Evolutionary conservation across 192 early-diverging fungal genomes (phyloP).

Genomic region (Pecoramyces ruminantium): DNA sequence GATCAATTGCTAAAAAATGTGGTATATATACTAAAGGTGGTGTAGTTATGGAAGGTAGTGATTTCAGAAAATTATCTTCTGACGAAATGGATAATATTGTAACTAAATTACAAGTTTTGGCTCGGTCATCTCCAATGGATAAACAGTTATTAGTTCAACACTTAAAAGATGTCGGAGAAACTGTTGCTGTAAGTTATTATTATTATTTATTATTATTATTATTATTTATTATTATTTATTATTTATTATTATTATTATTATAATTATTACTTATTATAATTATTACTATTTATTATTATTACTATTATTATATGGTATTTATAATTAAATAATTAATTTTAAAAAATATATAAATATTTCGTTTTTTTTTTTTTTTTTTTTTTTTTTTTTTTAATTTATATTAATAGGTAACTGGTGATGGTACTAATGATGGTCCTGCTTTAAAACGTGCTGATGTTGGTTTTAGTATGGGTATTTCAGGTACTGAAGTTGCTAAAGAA

Average conservation of each 20-base stretch:
- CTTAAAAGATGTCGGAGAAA: conserved; percentile 16
- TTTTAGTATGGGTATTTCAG: conserved; percentile 83
- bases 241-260: not conserved
- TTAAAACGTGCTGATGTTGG: conserved; percentile 80
- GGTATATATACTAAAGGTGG: conserved; percentile 18
- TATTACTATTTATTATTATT: not conserved
- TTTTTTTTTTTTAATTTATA: not conserved
- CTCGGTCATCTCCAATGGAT: conserved; percentile 72
- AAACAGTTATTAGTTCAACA: conserved; percentile 70
- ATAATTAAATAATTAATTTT: too few relatives aligned
- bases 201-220: not conserved
- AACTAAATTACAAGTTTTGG: conserved; percentile 65
- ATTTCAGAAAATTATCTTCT: conserved; percentile 50
- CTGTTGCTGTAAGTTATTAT: not conserved
- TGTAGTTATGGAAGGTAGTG: conserved; percentile 54
- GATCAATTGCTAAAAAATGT: conserved; percentile 28
- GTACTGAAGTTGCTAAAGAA: conserved; percentile 72
- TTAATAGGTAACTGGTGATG: conserved; percentile 70
- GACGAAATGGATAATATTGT: conserved; percentile 46
- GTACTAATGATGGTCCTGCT: conserved; percentile 74
- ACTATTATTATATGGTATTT: too few relatives aligned
- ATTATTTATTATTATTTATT: too few relatives aligned
- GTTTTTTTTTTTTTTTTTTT: not conserved
- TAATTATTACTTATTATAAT: too few relatives aligned
- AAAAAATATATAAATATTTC: too few relatives aligned